These are phyloP conservation scores for Talaromyces sp. DNA, from an alignment of 2,329 filamentous ascomycete genomes.

Conservation along the genomic window DNA sequence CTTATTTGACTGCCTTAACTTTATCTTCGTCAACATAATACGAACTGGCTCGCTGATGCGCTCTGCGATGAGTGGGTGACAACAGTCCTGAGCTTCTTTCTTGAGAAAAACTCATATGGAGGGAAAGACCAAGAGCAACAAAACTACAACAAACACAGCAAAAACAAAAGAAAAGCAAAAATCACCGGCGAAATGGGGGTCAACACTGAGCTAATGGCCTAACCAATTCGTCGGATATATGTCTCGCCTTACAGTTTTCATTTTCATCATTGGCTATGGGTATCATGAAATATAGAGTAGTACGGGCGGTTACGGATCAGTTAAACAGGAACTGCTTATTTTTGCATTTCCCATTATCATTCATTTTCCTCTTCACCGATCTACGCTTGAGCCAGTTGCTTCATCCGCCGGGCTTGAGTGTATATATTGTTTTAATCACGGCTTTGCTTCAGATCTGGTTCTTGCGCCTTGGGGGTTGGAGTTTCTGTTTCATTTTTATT, in stretches of 20 bases:
- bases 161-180: slow-evolving; percentile 4
- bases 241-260: slow-evolving; percentile 5
- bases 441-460: neutral
- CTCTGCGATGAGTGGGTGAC: neutral
- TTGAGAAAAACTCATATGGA: neutral
- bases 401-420: slow-evolving; percentile 3
- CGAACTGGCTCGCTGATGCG: neutral
- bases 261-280: slow-evolving; percentile 10
- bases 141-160: neutral
- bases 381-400: slow-evolving; percentile 5
- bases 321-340: slow-evolving; percentile 5
- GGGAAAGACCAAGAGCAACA: neutral
- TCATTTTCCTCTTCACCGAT: slow-evolving; percentile 3
- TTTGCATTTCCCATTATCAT: neutral
- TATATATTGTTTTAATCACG: slow-evolving; percentile 10
- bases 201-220: neutral
- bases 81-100: neutral
- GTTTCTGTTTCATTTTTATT: slow-evolving; percentile 1
- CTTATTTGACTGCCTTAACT: neutral
- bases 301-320: slow-evolving; percentile 14
- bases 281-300: slow-evolving; percentile 15
- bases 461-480: neutral
- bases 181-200: neutral
- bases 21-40: neutral
- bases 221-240: slow-evolving; percentile 5